Percentiles rank a stretch among this genome's conserved stretches.
These are phyloP conservation scores for Eremomyces bilateralis DNA, from an alignment of 495 filamentous ascomycete genomes.

Conservation along the genomic window DNA sequence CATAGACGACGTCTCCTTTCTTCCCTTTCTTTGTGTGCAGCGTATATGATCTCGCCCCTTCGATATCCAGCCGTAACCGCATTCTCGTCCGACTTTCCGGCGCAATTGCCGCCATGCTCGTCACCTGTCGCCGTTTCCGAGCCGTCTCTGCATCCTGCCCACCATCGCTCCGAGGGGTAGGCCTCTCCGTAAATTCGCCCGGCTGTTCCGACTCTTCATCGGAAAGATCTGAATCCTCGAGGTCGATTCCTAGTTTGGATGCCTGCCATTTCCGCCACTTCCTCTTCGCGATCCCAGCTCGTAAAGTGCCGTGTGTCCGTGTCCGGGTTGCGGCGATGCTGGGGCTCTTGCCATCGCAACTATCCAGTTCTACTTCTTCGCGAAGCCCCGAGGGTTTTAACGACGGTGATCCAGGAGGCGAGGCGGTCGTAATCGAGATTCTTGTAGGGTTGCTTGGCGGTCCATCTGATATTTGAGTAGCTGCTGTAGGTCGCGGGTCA, in stretches of 20 bases:
- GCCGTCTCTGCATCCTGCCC: no score
- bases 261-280: background rate
- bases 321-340: no score
- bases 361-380: no score
- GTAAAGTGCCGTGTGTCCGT: slow-evolving; percentile 17
- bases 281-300: slow-evolving; percentile 23
- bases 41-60: slow-evolving; percentile 1
- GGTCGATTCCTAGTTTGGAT: background rate
- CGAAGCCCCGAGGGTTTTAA: no score
- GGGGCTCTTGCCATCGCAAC: no score
- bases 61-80: background rate
- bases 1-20: slow-evolving; percentile 33
- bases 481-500: no score
- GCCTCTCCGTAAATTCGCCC: background rate
- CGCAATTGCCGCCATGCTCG: background rate
- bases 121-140: background rate
- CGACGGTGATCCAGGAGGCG: no score
- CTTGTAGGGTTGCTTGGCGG: no score
- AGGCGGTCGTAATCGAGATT: no score
- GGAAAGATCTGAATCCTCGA: background rate
- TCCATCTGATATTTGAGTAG: no score
- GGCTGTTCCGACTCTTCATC: background rate
- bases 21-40: slow-evolving; percentile 5
- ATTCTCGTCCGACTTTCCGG: no score
- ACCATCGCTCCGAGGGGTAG: background rate